A percentile compares a stretch with the other conserved stretches of the same genome.
Conservation (phyloP, 176 grass and related monocot genomes). For the Ensete glaucum region DNA sequence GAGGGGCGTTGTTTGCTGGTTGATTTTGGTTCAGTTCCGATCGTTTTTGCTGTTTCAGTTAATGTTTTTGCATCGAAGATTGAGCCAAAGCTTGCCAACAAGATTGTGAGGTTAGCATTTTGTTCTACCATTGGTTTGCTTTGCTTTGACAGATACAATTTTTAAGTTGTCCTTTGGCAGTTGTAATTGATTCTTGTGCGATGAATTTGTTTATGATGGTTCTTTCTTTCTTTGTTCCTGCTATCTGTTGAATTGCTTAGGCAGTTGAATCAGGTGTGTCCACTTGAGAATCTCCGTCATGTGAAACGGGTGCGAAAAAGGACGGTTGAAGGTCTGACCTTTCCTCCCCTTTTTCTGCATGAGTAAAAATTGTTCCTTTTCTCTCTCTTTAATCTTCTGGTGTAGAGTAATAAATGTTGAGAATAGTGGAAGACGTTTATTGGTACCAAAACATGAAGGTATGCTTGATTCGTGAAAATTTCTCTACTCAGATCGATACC, state of each 20-base stretch:
- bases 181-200: too few species aligned
- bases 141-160: too few species aligned
- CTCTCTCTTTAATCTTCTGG: background rate
- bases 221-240: background rate
- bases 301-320: slow-evolving; percentile 35
- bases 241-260: slow-evolving; percentile 15
- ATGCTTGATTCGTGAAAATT: background rate
- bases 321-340: slow-evolving; percentile 23
- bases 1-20: background rate
- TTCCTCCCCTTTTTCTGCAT: background rate
- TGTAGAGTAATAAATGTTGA: background rate
- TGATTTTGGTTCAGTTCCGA: background rate
- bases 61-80: slow-evolving; percentile 1
- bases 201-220: background rate
- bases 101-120: background rate
- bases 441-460: background rate
- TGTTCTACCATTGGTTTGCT: background rate
- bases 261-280: slow-evolving; percentile 38
- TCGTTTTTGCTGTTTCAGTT: background rate
- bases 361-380: background rate
- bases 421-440: background rate
- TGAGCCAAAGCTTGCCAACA: slow-evolving; percentile 8
- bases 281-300: slow-evolving; percentile 39
- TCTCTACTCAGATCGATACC: background rate
- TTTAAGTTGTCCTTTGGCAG: too few species aligned